Evolutionary conservation across 106 monocot genomes (phyloP).

Genomic region (Triglochin maritima): DNA sequence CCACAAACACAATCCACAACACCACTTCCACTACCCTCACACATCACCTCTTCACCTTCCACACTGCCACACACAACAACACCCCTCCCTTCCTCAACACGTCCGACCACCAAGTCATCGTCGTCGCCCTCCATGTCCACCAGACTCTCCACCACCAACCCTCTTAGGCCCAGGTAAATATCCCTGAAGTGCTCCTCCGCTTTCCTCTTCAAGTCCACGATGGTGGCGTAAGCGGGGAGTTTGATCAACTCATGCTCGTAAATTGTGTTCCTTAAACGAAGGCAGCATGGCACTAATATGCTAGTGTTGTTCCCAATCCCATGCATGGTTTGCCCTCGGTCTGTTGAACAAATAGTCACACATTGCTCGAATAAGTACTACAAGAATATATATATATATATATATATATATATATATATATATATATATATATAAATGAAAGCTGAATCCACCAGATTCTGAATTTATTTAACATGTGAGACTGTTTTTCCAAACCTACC

Average conservation of each 20-base stretch:
- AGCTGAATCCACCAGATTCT: too few relatives aligned
- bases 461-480: too few relatives aligned
- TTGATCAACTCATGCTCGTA: slow-evolving; percentile 25
- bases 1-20: slow-evolving; percentile 71
- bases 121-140: slow-evolving; percentile 16
- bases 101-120: slow-evolving; percentile 12
- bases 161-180: slow-evolving; percentile 52
- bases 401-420: too few relatives aligned
- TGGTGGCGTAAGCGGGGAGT: slow-evolving; percentile 26
- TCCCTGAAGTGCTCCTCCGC: slow-evolving; percentile 42
- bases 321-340: not conserved
- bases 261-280: not conserved
- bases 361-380: too few relatives aligned
- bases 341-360: too few relatives aligned
- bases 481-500: too few relatives aligned
- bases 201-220: slow-evolving; percentile 45
- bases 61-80: slow-evolving; percentile 39
- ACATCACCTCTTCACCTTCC: slow-evolving; percentile 14
- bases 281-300: not conserved
- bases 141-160: slow-evolving; percentile 39
- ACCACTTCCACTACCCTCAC: slow-evolving; percentile 25
- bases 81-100: slow-evolving; percentile 13
- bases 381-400: too few relatives aligned
- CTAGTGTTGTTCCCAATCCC: not conserved
- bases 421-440: too few relatives aligned